Conservation (phyloP, 2,329 filamentous ascomycete genomes). For the Mollisia scopiformis region DNA sequence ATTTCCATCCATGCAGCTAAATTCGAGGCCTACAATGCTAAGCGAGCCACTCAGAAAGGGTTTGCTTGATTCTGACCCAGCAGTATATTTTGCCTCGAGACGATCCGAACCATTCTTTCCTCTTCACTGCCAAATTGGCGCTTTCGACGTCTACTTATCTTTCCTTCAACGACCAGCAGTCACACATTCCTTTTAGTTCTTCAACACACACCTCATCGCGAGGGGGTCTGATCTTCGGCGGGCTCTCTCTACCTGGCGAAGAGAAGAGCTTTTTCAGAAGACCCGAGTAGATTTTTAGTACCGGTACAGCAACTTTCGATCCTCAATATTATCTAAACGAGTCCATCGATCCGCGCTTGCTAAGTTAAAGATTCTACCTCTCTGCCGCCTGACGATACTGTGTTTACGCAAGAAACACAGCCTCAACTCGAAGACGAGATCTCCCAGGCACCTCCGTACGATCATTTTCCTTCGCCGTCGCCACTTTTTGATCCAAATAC, state of each 20-base stretch:
- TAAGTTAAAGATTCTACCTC: no score
- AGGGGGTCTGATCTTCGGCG: neutral
- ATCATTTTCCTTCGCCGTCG: neutral
- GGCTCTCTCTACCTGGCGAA: constrained; percentile 2
- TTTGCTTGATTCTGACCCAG: neutral
- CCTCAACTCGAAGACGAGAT: no score
- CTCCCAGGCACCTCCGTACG: no score
- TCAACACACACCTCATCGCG: neutral
- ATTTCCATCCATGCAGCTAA: neutral
- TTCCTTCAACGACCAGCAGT: neutral
- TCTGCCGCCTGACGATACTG: no score
- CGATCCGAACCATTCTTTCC: neutral
- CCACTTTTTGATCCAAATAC: neutral
- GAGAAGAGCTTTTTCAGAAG: neutral
- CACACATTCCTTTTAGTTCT: neutral
- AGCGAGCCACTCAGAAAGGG: neutral
- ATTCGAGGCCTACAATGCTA: constrained; percentile 5
- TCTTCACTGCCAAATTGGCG: neutral
- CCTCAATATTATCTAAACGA: neutral
- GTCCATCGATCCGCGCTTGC: no score
- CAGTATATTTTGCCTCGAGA: neutral
- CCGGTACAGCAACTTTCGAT: neutral
- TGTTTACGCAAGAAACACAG: no score
- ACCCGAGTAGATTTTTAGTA: neutral
- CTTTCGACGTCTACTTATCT: neutral